Evolutionary conservation across 163 green algal genomes (phyloP), one percentile per base, ranked within the genome.

Genomic region (Coccomyxa subellipsoidea): DNA sequence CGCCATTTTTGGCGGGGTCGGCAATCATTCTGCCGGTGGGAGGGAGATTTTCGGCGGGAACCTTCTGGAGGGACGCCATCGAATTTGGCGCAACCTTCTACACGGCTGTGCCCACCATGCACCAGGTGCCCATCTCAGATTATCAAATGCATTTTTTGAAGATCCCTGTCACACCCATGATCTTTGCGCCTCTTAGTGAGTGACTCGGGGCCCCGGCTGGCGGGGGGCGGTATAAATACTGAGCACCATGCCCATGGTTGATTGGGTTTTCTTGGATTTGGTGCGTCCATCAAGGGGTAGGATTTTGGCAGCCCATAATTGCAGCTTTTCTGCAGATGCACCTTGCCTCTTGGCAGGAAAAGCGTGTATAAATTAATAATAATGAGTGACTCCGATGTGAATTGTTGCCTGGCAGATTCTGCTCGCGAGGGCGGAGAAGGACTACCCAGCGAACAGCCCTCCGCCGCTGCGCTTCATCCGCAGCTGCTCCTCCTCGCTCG

Each of bases 51-150:
- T 86, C 88, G 6, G 93, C 93, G 12, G 34, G 36, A 75, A 88
- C 81, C 31, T 96, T 97, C 81, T 97, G 93, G 93, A 35, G 80
- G 29, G 92, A 96, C 80, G 90, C 91, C 10, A 76, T 77, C 18
- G 71, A 81, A 39, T 83, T 93, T 78, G 69, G 83, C 0, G 88
- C 87, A 40, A 97, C 93, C 38, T 97, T 92, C 83, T 97, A 97
- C 89, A 96, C 93, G 9, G 93, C 93, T 25, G 93, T 97, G 38
- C 93, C 93, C 47, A 97, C 93, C 79, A 96, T 97, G 77, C 93
- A 97, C 87, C 93, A 95, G 84, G 86, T 87, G n/a, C 29, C 66
- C 66, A 73, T 6, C 31, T 27, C 37, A 71, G 39, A 6, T 59
- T 8, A 6, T 59, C 23, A 27, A 12, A 59, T 59, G 47, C 47